A percentile compares a stretch with the other conserved stretches of the same genome.
Conservation (phyloP, 768 basidiomycete genomes). For the Trametes villosa region DNA sequence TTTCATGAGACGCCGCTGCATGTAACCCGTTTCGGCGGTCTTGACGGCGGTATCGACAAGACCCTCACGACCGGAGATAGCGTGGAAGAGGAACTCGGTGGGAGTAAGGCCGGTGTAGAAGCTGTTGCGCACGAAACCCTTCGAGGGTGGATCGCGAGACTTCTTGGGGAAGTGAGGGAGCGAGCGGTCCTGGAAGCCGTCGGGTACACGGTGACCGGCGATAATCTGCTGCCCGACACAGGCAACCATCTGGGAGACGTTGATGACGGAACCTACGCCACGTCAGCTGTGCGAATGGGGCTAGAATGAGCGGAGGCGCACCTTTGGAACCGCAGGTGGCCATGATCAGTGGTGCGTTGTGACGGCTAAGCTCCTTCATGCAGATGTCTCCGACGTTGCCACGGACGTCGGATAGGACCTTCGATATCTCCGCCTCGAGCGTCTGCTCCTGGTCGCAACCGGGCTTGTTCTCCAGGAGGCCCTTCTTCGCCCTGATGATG, state of each 20-base stretch:
- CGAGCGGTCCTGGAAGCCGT: conserved; percentile 98
- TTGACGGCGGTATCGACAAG: conserved; percentile 99
- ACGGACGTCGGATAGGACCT: conserved; percentile 91
- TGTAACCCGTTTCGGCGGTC: conserved; percentile 99
- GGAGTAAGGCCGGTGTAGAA: conserved; percentile 92
- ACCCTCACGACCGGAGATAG: conserved; percentile 98
- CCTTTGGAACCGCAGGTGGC: conserved; percentile 99
- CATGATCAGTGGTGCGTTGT: conserved; percentile 98
- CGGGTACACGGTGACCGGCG: conserved; percentile 94
- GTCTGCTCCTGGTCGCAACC: conserved; percentile 98
- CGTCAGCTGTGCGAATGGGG: background rate
- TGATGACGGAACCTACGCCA: conserved; percentile 92
- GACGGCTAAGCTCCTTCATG: conserved; percentile 96
- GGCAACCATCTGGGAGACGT: conserved; percentile 99
- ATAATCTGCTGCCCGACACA: conserved; percentile 99
- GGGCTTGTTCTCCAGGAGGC: conserved; percentile 94
- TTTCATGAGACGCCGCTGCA: conserved; percentile 99
- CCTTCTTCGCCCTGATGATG: conserved; percentile 89
- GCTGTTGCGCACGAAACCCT: conserved; percentile 97
- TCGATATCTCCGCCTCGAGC: conserved; percentile 94
- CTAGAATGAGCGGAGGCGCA: conserved; percentile 34
- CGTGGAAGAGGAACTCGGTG: conserved; percentile 98
- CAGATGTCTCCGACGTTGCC: conserved; percentile 96
- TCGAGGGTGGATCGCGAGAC: conserved; percentile 93
- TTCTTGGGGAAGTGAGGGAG: conserved; percentile 99